These are phyloP conservation scores for Penicillium aurantiogriseum DNA, from an alignment of 2,329 filamentous ascomycete genomes.

Conservation along the genomic window DNA sequence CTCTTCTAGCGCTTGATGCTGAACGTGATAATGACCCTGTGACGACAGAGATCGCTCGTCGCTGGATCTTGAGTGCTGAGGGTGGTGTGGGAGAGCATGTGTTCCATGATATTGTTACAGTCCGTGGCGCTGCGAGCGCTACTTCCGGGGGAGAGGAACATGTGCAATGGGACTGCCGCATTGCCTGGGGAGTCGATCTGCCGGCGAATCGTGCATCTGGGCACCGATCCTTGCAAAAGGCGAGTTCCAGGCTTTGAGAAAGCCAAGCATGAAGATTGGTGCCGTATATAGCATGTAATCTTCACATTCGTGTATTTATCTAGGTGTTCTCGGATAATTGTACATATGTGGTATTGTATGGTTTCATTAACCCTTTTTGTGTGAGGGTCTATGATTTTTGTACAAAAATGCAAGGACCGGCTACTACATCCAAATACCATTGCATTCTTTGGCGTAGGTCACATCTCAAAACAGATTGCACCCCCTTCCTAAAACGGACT, in stretches of 20 bases:
- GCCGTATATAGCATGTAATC: neutral
- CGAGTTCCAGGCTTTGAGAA: conserved; percentile 10
- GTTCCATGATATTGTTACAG: conserved; percentile 24
- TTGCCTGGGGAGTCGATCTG: conserved; percentile 24
- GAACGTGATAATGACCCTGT: conserved; percentile 33
- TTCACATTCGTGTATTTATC: neutral
- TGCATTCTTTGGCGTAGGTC: too few relatives aligned
- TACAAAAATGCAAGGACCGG: too few relatives aligned
- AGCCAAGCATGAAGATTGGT: neutral
- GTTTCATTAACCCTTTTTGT: too few relatives aligned
- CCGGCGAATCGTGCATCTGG: conserved; percentile 20
- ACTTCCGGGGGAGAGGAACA: conserved; percentile 14
- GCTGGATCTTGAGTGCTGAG: conserved; percentile 37
- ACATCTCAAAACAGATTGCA: too few relatives aligned
- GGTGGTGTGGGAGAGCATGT: conserved; percentile 32
- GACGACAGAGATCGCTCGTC: conserved; percentile 35
- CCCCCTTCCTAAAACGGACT: too few relatives aligned
- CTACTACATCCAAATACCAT: too few relatives aligned
- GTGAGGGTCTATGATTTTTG: too few relatives aligned
- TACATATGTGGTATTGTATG: neutral
- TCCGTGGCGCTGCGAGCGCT: neutral
- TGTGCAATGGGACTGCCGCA: conserved; percentile 23
- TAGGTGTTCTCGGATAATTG: neutral
- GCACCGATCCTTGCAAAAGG: conserved; percentile 23
- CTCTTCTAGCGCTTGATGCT: conserved; percentile 41